A percentile compares a stretch with the other conserved stretches of the same genome.
phyloP scores from a whole-genome alignment of 2,329 filamentous ascomycete genomes.

The Catunica adiposa region DNA sequence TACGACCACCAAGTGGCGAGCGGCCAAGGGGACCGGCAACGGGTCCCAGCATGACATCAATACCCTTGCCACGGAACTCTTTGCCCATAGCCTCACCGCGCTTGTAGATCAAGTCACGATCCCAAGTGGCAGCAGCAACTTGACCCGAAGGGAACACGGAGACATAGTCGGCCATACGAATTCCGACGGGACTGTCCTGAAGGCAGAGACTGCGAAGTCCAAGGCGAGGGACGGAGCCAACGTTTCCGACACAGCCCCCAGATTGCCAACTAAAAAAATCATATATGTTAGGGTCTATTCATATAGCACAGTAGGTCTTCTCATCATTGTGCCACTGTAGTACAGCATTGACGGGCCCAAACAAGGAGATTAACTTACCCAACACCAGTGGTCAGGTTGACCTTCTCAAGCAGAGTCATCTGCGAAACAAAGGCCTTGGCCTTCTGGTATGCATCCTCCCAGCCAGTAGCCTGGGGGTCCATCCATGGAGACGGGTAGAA shows the following conservation, averaged over 20 bases:
- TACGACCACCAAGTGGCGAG: conserved; percentile 30
- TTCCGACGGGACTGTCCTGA: conserved; percentile 70
- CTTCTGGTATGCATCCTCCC: conserved; percentile 59
- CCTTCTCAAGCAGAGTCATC: conserved; percentile 73
- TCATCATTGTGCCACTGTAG: background rate
- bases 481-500: conserved; percentile 82
- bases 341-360: background rate
- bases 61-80: conserved; percentile 60
- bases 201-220: conserved; percentile 62
- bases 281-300: background rate
- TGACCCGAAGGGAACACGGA: conserved; percentile 68
- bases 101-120: conserved; percentile 47
- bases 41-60: conserved; percentile 50
- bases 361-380: conserved; percentile 41
- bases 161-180: conserved; percentile 62
- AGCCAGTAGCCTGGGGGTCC: conserved; percentile 51
- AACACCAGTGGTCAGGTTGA: conserved; percentile 84
- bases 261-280: conserved; percentile 25
- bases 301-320: conserved; percentile 9
- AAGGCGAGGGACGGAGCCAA: conserved; percentile 51
- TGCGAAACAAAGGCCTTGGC: conserved; percentile 68
- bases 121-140: conserved; percentile 71
- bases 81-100: conserved; percentile 32
- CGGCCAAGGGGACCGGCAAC: conserved; percentile 32
- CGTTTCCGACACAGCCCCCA: conserved; percentile 64